These are phyloP conservation scores for Xylaria palmicola DNA, from an alignment of 495 filamentous ascomycete species.

Conservation along the genomic window DNA sequence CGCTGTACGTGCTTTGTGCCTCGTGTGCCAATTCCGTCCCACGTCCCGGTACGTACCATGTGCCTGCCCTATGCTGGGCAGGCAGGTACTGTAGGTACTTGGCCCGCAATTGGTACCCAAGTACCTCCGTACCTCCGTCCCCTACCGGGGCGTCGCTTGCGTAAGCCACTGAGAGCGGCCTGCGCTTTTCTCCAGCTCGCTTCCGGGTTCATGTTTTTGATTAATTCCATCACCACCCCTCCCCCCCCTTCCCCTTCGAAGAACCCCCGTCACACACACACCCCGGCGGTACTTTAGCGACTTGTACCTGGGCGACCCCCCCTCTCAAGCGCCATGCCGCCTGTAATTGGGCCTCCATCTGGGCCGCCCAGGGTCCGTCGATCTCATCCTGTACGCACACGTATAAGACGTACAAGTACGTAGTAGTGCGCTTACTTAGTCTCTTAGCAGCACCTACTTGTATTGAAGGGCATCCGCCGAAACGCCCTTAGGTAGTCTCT, in stretches of 20 bases:
- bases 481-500: conserved; percentile 15
- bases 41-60: too few relatives aligned
- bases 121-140: too few relatives aligned
- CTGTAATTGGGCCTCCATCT: conserved; percentile 27
- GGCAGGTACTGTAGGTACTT: too few relatives aligned
- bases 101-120: too few relatives aligned
- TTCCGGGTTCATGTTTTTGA: conserved; percentile 12
- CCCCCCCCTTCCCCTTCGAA: background rate
- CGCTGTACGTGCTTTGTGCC: too few relatives aligned
- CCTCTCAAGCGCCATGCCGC: conserved; percentile 36
- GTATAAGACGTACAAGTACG: background rate
- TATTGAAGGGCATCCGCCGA: conserved; percentile 22
- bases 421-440: background rate
- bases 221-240: conserved; percentile 6
- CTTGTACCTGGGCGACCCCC: conserved; percentile 9
- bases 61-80: too few relatives aligned
- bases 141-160: background rate
- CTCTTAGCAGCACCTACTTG: too few relatives aligned
- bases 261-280: conserved; percentile 1
- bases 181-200: conserved; percentile 14
- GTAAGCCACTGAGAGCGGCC: background rate
- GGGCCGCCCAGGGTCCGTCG: conserved; percentile 27
- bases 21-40: too few relatives aligned
- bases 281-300: conserved; percentile 17
- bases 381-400: conserved; percentile 25